A percentile compares a stretch with the other conserved stretches of the same genome.
Conservation (phyloP, 768 basidiomycete genomes). For the Hortiboletus flavorubellus region DNA sequence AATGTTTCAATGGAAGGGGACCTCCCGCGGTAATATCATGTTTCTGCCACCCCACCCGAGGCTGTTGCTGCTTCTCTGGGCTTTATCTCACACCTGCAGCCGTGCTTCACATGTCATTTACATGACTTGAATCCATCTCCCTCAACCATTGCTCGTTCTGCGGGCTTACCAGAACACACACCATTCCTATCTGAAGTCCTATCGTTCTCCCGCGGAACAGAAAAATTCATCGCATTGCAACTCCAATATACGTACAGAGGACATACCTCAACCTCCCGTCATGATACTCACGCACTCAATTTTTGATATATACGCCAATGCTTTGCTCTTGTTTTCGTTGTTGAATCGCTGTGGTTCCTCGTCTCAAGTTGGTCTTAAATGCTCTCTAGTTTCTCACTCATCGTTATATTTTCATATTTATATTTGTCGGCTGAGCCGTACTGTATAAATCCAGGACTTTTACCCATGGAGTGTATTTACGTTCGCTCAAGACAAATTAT, state of each 20-base stretch:
- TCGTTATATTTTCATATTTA: conserved; percentile 1
- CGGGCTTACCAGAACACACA: not conserved
- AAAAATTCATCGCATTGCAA: not conserved
- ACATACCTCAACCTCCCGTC: conserved; percentile 5
- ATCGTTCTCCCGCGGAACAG: not conserved
- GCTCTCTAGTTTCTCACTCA: not conserved
- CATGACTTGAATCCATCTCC: conserved; percentile 8
- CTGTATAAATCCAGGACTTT: not conserved
- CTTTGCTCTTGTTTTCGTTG: conserved; percentile 13
- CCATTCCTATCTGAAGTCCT: not conserved
- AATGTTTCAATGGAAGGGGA: conserved; percentile 23
- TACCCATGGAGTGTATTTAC: not conserved
- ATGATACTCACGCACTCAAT: conserved; percentile 12
- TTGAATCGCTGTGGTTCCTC: not conserved
- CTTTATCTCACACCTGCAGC: not conserved
- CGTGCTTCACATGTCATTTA: conserved; percentile 1
- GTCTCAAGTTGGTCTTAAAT: conserved; percentile 4
- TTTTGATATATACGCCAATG: conserved; percentile 13
- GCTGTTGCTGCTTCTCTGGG: not conserved
- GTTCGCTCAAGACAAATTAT: not conserved
- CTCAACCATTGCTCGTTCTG: not conserved
- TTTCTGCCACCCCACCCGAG: not conserved
- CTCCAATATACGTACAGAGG: conserved; percentile 5
- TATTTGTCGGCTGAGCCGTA: conserved; percentile 14
- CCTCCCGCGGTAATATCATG: conserved; percentile 11